These are phyloP conservation scores for Globisporangium viniferum DNA, from an alignment of 352 stramenopile species.

Conservation along the genomic window DNA sequence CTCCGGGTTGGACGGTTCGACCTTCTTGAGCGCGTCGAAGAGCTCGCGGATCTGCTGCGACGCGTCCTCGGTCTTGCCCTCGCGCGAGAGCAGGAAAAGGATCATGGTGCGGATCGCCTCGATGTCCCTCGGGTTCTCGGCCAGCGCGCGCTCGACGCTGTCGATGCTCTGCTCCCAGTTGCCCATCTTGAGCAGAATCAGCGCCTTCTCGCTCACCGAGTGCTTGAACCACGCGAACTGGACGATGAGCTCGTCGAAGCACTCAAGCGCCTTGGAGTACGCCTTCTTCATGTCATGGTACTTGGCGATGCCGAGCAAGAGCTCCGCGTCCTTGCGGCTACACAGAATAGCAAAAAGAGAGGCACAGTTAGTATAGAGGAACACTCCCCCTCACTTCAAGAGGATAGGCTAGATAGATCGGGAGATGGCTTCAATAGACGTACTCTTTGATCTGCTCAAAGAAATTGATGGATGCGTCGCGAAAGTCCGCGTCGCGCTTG, in stretches of 20 bases:
- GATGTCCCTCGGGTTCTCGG: constrained; percentile 63
- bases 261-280: constrained; percentile 60
- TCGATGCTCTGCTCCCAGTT: constrained; percentile 86
- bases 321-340: constrained; percentile 56
- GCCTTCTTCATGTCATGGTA: constrained; percentile 75
- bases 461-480: constrained; percentile 57
- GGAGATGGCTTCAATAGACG: no score
- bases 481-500: constrained; percentile 60
- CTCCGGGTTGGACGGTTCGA: constrained; percentile 64
- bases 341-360: no score
- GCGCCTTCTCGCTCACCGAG: constrained; percentile 75
- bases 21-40: constrained; percentile 62
- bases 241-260: constrained; percentile 73
- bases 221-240: constrained; percentile 83
- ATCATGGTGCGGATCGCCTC: constrained; percentile 68
- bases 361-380: no score
- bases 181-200: constrained; percentile 80
- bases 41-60: constrained; percentile 57
- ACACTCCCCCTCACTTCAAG: no score
- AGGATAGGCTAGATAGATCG: no score
- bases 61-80: constrained; percentile 54
- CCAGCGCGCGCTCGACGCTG: constrained; percentile 65
- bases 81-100: constrained; percentile 62
- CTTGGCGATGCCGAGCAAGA: constrained; percentile 69
- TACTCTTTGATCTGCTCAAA: constrained; percentile 59